Evolutionary conservation across 2,329 filamentous ascomycete species (phyloP).

Genomic region (Beauveria scarabaeidicola): DNA sequence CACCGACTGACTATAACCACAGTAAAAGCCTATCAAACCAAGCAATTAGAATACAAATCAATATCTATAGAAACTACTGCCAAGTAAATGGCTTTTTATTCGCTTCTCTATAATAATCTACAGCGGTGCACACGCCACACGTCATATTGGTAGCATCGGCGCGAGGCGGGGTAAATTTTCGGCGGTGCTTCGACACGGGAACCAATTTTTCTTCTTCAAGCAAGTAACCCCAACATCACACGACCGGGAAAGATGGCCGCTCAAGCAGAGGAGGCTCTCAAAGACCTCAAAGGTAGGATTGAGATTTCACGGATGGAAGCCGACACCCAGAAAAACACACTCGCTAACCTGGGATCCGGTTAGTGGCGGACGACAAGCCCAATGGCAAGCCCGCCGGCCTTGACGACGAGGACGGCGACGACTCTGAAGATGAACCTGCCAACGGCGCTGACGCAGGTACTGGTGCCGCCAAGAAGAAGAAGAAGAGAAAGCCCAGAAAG

Average conservation of each 20-base stretch:
- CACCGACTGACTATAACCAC: background rate
- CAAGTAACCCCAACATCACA: constrained; percentile 10
- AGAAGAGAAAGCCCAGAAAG: constrained; percentile 79
- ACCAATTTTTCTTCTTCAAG: constrained; percentile 7
- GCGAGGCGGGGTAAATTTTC: constrained; percentile 11
- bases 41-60: background rate
- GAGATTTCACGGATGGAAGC: background rate
- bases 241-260: constrained; percentile 31
- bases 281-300: constrained; percentile 33
- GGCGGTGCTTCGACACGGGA: background rate
- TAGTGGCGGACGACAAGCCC: constrained; percentile 32
- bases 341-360: constrained; percentile 10
- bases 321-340: background rate
- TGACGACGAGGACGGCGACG: constrained; percentile 44
- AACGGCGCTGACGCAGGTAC: constrained; percentile 29
- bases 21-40: background rate
- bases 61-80: background rate
- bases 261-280: constrained; percentile 35
- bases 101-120: background rate
- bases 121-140: constrained; percentile 2
- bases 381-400: constrained; percentile 35
- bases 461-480: constrained; percentile 35
- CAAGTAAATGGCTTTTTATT: background rate
- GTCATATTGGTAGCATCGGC: background rate
- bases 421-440: constrained; percentile 37